Conservation (phyloP, 2,329 filamentous ascomycete species). For the Colletotrichum filicis region DNA sequence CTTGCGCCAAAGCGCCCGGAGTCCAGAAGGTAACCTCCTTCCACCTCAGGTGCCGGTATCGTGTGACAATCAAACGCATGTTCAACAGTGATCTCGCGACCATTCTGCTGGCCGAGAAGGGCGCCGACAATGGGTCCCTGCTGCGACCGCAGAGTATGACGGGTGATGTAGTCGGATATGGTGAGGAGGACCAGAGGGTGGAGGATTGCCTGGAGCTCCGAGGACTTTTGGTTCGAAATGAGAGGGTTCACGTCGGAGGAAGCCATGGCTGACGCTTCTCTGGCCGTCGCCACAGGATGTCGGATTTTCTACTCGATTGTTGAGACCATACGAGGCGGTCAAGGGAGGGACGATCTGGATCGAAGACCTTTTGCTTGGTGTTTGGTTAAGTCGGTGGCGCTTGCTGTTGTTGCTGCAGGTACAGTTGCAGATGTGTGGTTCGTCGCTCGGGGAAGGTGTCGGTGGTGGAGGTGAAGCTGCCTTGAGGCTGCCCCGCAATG, state of each 20-base stretch:
- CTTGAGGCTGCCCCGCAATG: slow-evolving; percentile 32
- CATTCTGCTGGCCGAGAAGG: slow-evolving; percentile 91
- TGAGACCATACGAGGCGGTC: slow-evolving; percentile 4
- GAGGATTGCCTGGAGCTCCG: slow-evolving; percentile 83
- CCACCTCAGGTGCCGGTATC: slow-evolving; percentile 51
- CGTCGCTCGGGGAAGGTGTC: not conserved
- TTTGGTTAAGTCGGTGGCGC: not conserved
- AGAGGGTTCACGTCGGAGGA: slow-evolving; percentile 63
- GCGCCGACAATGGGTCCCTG: slow-evolving; percentile 84
- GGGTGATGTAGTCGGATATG: slow-evolving; percentile 95
- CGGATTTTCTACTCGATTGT: not conserved
- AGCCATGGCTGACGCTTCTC: slow-evolving; percentile 55
- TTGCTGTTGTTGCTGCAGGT: not conserved
- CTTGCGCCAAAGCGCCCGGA: slow-evolving; percentile 79
- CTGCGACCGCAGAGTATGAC: slow-evolving; percentile 83
- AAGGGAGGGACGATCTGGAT: too few species aligned
- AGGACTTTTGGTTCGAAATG: slow-evolving; percentile 73
- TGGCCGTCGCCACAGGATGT: slow-evolving; percentile 22
- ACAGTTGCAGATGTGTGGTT: not conserved
- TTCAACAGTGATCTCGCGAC: slow-evolving; percentile 90
- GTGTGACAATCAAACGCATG: slow-evolving; percentile 89
- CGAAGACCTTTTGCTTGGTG: not conserved
- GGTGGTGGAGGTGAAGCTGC: slow-evolving; percentile 6
- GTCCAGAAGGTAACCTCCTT: slow-evolving; percentile 72
- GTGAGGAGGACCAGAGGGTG: slow-evolving; percentile 96